A percentile compares a stretch with the other conserved stretches of the same genome.
These are phyloP conservation scores for Mimosa bimucronata DNA, from an alignment of 306 rosid species.

Conservation along the genomic window DNA sequence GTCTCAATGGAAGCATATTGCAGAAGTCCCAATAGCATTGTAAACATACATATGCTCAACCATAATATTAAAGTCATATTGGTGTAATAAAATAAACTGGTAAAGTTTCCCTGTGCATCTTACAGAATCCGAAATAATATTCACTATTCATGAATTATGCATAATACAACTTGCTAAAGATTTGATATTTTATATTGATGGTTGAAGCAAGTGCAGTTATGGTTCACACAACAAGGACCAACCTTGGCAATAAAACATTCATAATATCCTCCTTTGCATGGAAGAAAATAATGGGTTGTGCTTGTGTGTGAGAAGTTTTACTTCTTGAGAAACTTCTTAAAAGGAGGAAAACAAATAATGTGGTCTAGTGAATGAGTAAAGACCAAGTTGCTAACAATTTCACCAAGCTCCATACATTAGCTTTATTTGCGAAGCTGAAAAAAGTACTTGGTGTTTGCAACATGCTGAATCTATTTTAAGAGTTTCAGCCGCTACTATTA, in stretches of 20 bases:
- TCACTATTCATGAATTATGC: not conserved
- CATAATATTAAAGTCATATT: conserved; percentile 9
- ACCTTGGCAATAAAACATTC: not conserved
- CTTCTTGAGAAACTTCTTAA: not conserved
- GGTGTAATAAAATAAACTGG: not conserved
- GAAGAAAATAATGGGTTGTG: not conserved
- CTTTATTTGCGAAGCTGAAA: not conserved
- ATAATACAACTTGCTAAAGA: not conserved
- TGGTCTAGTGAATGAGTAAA: not conserved
- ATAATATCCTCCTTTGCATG: not conserved
- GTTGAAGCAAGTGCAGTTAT: not conserved
- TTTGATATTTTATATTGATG: not conserved
- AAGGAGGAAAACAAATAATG: not conserved
- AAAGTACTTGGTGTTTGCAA: not conserved
- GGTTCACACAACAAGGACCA: not conserved
- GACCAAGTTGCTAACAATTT: not conserved
- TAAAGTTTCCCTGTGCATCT: not conserved
- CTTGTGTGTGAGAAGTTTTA: not conserved
- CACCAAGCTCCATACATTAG: not conserved
- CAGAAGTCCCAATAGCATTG: not conserved
- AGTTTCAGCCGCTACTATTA: not conserved
- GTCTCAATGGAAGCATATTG: not conserved
- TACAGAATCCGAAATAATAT: not conserved
- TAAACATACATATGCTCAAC: conserved; percentile 4
- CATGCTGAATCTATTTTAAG: not conserved